phyloP scores from a whole-genome alignment of 2,329 filamentous ascomycete genomes.

The Ascochyta rabiei region DNA sequence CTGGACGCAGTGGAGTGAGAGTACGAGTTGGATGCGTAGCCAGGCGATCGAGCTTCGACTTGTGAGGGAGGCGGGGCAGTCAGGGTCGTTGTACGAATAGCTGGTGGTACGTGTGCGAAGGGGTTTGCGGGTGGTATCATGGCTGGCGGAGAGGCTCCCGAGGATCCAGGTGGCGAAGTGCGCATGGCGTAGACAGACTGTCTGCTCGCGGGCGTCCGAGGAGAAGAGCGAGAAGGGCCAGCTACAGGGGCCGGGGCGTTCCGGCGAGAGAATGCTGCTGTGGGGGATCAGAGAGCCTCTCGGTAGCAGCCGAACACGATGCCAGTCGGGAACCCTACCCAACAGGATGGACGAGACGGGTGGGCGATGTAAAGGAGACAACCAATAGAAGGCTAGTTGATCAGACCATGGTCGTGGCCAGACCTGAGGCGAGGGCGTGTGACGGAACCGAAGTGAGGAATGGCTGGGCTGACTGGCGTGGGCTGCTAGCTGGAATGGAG shows the following conservation, averaged over 20 bases:
- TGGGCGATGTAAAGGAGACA: slow-evolving; percentile 18
- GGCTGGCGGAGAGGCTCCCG: slow-evolving; percentile 39
- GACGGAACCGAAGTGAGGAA: slow-evolving; percentile 9
- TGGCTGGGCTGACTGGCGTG: slow-evolving; percentile 11
- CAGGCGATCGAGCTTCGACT: slow-evolving; percentile 40
- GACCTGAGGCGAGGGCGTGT: slow-evolving; percentile 21
- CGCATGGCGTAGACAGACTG: slow-evolving; percentile 27
- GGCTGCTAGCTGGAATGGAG: slow-evolving; percentile 34
- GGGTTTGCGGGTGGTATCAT: slow-evolving; percentile 44
- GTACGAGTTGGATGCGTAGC: slow-evolving; percentile 39
- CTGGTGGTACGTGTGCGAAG: slow-evolving; percentile 35
- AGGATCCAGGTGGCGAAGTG: slow-evolving; percentile 42
- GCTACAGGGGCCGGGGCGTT: slow-evolving; percentile 12
- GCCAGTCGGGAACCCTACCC: slow-evolving; percentile 28
- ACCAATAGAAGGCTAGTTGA: slow-evolving; percentile 32
- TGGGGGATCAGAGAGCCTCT: slow-evolving; percentile 36
- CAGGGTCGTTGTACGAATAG: slow-evolving; percentile 33
- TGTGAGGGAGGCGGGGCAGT: slow-evolving; percentile 38
- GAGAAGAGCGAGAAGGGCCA: slow-evolving; percentile 25
- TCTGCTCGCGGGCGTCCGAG: slow-evolving; percentile 22
- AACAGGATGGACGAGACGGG: slow-evolving; percentile 34
- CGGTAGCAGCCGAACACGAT: slow-evolving; percentile 45
- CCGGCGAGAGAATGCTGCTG: slow-evolving; percentile 26
- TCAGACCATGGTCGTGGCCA: slow-evolving; percentile 37
- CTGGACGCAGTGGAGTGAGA: slow-evolving; percentile 46